Base-by-base conservation (phyloP, 2,329 filamentous ascomycete species). In the Ceratocystis cubensis region DNA sequence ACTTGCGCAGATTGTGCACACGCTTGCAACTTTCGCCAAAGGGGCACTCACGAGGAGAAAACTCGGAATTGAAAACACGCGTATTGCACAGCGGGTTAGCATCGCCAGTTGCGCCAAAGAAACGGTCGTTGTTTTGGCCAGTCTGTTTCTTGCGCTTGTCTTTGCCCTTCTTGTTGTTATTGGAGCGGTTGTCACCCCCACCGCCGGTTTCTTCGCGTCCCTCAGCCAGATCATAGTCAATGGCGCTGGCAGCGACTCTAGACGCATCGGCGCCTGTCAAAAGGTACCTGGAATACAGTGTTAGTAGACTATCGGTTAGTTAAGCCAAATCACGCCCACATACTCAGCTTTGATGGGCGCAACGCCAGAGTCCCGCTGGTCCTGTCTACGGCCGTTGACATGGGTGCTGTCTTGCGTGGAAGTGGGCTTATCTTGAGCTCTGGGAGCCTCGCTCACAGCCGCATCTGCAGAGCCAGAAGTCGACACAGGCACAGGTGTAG, bases 1-100 rank as follows among this genome's bases (percentile, higher is more conserved):
- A 99, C 73, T 85, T 87, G 69, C 94, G 85, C 59, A 99, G 77
- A 72, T 96, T 85, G 73, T 99, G 94, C 71, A 87, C 85, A 70
- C 87, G 84, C 70, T 85, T 89, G 79, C 94, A 99, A 69, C 84
- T 85, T 41, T 90, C 87, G 30, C 89, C 92, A 71, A 87, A 95
- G 62, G 79, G 82, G 75, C 94, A 97, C 30, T 85, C 78, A 69
- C 81, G 79, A 0, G 91, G 89, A 2, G 90, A 92, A 74, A 96
- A 96, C 73, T 97, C 93, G 46, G 88, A 80, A 69, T 79, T 82
- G 72, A 85, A 82, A 20, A 84, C 83, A 69, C 89, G 82, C 65
- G 86, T 91, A 71, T 85, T 84, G 76, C 93, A 97, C 7, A 97
- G 82, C 50, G 84, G 84, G 66, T 92, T 81, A 37, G 83, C 83